Evolutionary conservation across 2,329 filamentous ascomycete genomes (phyloP).

Genomic region (Elsinoe necatrix): DNA sequence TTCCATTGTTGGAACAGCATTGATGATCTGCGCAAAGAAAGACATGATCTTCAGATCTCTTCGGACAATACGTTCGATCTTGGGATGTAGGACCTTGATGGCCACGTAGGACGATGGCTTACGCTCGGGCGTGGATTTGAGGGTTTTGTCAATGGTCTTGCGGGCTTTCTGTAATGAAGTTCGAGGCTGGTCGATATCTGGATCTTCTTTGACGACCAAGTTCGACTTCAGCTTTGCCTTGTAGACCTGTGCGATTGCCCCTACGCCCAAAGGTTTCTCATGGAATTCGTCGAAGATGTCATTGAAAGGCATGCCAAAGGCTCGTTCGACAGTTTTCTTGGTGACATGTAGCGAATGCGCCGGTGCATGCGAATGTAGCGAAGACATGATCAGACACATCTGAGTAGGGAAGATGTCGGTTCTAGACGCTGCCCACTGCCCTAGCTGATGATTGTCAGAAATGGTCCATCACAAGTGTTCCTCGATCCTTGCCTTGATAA

Average conservation of each 20-base stretch:
- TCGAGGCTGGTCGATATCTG: conserved; percentile 45
- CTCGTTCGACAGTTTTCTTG: conserved; percentile 66
- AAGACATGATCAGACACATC: conserved; percentile 88
- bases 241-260: conserved; percentile 96
- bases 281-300: conserved; percentile 97
- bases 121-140: conserved; percentile 77
- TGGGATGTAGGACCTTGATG: conserved; percentile 89
- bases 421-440: conserved; percentile 95
- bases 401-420: conserved; percentile 93
- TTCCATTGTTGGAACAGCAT: conserved; percentile 85
- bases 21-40: conserved; percentile 78
- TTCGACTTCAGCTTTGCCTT: conserved; percentile 82
- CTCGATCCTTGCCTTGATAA: conserved; percentile 67
- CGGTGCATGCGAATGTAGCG: conserved; percentile 86
- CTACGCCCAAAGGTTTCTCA: conserved; percentile 79
- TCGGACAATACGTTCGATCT: conserved; percentile 81
- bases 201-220: conserved; percentile 55
- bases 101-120: conserved; percentile 90
- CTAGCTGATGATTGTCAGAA: conserved; percentile 50
- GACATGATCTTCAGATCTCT: conserved; percentile 89
- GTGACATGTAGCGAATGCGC: conserved; percentile 79
- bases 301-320: conserved; percentile 74
- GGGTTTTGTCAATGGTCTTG: conserved; percentile 73
- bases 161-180: conserved; percentile 61
- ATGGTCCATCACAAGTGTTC: not conserved